Evolutionary conservation across 2,329 filamentous ascomycete genomes (phyloP).

Genomic region (Calonectria pseudoreteaudii): DNA sequence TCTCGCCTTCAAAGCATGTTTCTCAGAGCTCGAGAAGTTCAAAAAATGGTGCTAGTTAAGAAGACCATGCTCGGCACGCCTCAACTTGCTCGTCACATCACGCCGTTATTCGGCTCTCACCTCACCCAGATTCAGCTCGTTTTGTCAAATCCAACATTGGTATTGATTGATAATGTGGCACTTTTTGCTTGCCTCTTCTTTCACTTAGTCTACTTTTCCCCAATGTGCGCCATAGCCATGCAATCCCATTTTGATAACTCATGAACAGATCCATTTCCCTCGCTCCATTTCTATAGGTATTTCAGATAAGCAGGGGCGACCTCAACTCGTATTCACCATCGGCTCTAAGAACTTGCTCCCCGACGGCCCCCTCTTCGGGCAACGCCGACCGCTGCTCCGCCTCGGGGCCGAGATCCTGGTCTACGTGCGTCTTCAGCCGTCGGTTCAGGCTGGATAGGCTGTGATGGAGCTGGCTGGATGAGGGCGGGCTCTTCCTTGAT

Average conservation of each 20-base stretch:
- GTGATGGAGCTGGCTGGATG: conserved; percentile 31
- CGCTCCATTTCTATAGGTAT: not conserved
- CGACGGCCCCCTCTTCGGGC: conserved; percentile 45
- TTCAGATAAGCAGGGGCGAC: conserved; percentile 3
- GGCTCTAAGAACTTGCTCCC: conserved; percentile 32
- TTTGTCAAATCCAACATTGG: not conserved
- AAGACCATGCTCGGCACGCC: not conserved
- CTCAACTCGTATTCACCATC: conserved; percentile 29
- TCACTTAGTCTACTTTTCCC: conserved; percentile 15
- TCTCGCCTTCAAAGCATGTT: not conserved
- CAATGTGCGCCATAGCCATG: conserved; percentile 37
- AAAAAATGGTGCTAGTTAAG: not conserved
- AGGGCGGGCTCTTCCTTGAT: conserved; percentile 45
- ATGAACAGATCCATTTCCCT: not conserved
- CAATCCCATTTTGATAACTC: conserved; percentile 26
- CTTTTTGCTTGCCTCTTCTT: not conserved
- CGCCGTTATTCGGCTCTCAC: not conserved
- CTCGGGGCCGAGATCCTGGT: conserved; percentile 41
- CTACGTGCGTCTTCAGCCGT: conserved; percentile 43
- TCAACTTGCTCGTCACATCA: not conserved
- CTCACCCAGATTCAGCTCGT: not conserved
- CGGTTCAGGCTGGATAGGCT: conserved; percentile 26
- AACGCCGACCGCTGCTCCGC: conserved; percentile 38
- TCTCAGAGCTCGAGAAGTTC: not conserved
- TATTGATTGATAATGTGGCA: not conserved